These are phyloP conservation scores for Lichtheimia ramosa DNA, from an alignment of 371 early-diverging fungal genomes.

Conservation along the genomic window DNA sequence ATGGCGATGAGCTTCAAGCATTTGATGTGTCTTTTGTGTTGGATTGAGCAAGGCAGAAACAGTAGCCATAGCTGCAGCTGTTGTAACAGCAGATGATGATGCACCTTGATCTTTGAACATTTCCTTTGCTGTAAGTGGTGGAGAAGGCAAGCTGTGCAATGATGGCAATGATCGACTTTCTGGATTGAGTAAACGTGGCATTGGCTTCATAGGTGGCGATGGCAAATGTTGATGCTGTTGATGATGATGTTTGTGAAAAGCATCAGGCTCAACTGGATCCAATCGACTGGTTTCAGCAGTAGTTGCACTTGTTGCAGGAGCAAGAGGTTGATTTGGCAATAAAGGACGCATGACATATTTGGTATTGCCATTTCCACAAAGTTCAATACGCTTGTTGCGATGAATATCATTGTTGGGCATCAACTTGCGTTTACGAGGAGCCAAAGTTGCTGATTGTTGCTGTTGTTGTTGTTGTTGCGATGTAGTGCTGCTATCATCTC, in stretches of 20 bases:
- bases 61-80: constrained; percentile 27
- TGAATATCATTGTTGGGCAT: constrained; percentile 6
- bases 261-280: constrained; percentile 42
- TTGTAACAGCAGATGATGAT: constrained; percentile 8
- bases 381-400: constrained; percentile 24
- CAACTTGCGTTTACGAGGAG: constrained; percentile 15
- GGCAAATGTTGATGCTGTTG: constrained; percentile 25
- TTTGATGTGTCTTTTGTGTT: constrained; percentile 36
- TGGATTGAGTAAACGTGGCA: constrained; percentile 39
- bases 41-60: constrained; percentile 36
- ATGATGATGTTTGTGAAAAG: constrained; percentile 20
- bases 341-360: constrained; percentile 24
- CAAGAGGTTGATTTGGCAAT: constrained; percentile 20
- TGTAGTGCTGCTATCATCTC: neutral
- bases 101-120: constrained; percentile 9
- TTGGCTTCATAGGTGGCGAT: constrained; percentile 43
- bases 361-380: constrained; percentile 5
- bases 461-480: no score
- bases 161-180: constrained; percentile 14
- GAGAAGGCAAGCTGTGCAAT: constrained; percentile 38
- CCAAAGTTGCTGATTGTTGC: no score
- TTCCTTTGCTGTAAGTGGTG: constrained; percentile 36
- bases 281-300: neutral
- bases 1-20: constrained; percentile 60
- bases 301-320: neutral